A percentile compares a stretch with the other conserved stretches of the same genome.
phyloP scores from a whole-genome alignment of 805 yeast genomes.

The Zygotorulaspora sp. region DNA sequence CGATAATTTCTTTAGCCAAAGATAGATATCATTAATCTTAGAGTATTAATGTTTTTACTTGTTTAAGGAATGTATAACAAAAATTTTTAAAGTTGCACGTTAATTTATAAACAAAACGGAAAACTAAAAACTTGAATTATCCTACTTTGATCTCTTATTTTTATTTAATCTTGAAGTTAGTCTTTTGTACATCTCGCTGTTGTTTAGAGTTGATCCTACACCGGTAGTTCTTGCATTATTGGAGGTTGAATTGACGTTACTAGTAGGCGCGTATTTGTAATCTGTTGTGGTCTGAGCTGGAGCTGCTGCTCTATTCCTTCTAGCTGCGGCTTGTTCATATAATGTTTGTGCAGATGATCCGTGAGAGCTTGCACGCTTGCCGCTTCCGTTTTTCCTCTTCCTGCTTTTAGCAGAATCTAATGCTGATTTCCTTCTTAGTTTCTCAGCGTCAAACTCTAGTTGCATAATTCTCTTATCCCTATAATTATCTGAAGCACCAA shows the following conservation, averaged over 20 bases:
- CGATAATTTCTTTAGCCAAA: constrained; percentile 4
- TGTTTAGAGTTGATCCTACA: constrained; percentile 48
- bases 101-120: constrained; percentile 1
- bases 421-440: constrained; percentile 38
- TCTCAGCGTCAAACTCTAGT: constrained; percentile 61
- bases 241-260: constrained; percentile 44
- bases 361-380: constrained; percentile 13
- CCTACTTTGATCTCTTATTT: constrained; percentile 16
- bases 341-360: constrained; percentile 48
- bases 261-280: constrained; percentile 85
- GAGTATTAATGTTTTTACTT: constrained; percentile 1
- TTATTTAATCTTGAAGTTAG: constrained; percentile 46
- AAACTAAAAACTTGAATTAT: background rate
- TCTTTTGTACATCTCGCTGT: constrained; percentile 78
- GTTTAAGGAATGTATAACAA: constrained; percentile 13
- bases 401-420: constrained; percentile 32
- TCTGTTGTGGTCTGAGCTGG: constrained; percentile 89
- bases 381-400: constrained; percentile 27
- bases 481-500: constrained; percentile 92
- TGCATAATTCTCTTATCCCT: constrained; percentile 75
- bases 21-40: constrained; percentile 2
- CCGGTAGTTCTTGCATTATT: constrained; percentile 42
- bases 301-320: constrained; percentile 92
- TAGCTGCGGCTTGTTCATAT: constrained; percentile 84
- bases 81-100: constrained; percentile 12